Evolutionary conservation across 345 rosid species (phyloP), one percentile per base, ranked within the genome.

Genomic region (Trapa incisa): DNA sequence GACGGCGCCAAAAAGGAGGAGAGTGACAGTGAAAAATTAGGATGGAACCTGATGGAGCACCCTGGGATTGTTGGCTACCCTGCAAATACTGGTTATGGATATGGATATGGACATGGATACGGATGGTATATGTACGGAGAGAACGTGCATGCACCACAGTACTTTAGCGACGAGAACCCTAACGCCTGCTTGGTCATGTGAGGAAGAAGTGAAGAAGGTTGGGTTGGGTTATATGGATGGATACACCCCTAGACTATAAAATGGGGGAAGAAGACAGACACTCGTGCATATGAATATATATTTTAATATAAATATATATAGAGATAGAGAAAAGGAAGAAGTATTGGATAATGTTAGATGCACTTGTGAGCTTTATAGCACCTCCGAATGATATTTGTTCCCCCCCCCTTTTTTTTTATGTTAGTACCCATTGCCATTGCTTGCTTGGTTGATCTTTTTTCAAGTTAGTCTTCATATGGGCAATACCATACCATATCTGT

Each of bases 151-250:
- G 71, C 64, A 1, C 71, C 65, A 4, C 68, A 68, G 58, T 56
- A 58, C 64, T 75, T 75, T 39, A 75, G 74, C 38, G 77, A 75
- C 12, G 77, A 75, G 60, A 75, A 75, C 65, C 71, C 77, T 13
- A 75, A 75, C 16, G 73, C 77, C 2, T 75, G 77, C 70, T 70
- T 60, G 14, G 41, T 75, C 8, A 70, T 75, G 73, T 75, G 71
- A 75, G 43, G 43, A 2, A 22, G 29, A 0, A 41, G 43, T 8
- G 32, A 4, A 3, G 47, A 22, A 22, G 29, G 29, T 22, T 12
- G 62, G 12, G 32, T 0, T 17, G 2, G 2, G 1, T 14, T 3
- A n/a, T 8, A 22, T 6, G 43, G 29, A 22, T 22, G 29, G 29
- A 22, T 41, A 7, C 2, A 3, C 5, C 0, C 1, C 10, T 4